Conservation (phyloP, 139 green algal genomes). For the Chlorella ohadii region DNA sequence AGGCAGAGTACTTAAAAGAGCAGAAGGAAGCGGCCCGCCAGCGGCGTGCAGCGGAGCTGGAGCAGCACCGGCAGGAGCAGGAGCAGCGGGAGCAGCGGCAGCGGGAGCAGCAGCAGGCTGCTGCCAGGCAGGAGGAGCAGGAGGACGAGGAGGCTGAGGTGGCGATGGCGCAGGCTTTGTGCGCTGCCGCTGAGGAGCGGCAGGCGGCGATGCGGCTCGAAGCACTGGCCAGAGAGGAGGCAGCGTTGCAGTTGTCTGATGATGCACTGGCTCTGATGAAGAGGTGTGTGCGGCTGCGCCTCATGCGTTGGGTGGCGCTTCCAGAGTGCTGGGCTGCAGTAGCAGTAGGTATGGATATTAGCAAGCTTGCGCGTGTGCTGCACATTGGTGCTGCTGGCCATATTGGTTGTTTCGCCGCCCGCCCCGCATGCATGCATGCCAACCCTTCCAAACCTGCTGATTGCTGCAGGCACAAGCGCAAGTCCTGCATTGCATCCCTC, state of each 20-base stretch:
- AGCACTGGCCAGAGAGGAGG: conserved; percentile 10
- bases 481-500: background rate
- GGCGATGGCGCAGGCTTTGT: background rate
- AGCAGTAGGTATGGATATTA: no score
- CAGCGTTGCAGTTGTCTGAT: background rate
- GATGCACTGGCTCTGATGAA: conserved; percentile 9
- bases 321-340: no score
- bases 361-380: no score
- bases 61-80: background rate
- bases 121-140: background rate
- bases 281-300: background rate
- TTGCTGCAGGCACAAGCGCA: conserved; percentile 15
- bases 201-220: background rate
- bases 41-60: background rate
- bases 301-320: no score
- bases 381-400: no score
- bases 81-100: background rate
- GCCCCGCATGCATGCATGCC: background rate
- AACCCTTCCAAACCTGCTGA: background rate
- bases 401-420: no score
- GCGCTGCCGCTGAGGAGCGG: no score
- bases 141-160: background rate
- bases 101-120: background rate
- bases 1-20: background rate
- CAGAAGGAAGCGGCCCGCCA: background rate